phyloP scores from a whole-genome alignment of 2,329 filamentous ascomycete species.

The Xylariaceae sp. region DNA sequence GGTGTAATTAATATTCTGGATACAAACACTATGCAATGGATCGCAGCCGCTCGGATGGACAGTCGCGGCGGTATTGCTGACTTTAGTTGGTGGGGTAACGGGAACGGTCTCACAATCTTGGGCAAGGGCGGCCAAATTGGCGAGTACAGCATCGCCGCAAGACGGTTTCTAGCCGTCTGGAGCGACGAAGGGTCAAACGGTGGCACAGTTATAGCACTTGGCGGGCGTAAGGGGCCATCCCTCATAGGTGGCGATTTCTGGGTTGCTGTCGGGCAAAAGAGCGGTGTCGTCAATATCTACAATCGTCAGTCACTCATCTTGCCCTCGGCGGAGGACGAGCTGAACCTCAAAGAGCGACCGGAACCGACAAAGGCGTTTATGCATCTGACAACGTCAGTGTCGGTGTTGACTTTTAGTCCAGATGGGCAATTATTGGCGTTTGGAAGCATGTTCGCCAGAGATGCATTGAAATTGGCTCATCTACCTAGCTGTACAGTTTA shows the following conservation, averaged over 20 bases:
- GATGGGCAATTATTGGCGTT: conserved; percentile 89
- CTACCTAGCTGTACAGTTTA: conserved; percentile 90
- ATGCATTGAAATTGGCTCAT: conserved; percentile 83
- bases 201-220: conserved; percentile 76
- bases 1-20: conserved; percentile 84
- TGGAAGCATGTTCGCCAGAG: conserved; percentile 80
- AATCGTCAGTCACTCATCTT: conserved; percentile 65
- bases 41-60: conserved; percentile 76
- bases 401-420: conserved; percentile 73
- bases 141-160: conserved; percentile 72
- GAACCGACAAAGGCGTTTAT: conserved; percentile 71
- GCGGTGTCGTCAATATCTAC: conserved; percentile 90
- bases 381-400: conserved; percentile 83
- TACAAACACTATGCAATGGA: conserved; percentile 79
- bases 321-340: conserved; percentile 32
- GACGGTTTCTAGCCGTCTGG: conserved; percentile 76
- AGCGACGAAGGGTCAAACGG: conserved; percentile 84
- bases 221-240: conserved; percentile 57
- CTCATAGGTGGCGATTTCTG: conserved; percentile 76
- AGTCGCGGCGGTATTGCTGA: conserved; percentile 80
- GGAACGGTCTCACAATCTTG: conserved; percentile 74
- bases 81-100: conserved; percentile 88
- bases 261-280: conserved; percentile 82
- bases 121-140: conserved; percentile 86
- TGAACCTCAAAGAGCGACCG: conserved; percentile 61